phyloP scores from a whole-genome alignment of 2,329 filamentous ascomycete species.

The Fusarium globosum region DNA sequence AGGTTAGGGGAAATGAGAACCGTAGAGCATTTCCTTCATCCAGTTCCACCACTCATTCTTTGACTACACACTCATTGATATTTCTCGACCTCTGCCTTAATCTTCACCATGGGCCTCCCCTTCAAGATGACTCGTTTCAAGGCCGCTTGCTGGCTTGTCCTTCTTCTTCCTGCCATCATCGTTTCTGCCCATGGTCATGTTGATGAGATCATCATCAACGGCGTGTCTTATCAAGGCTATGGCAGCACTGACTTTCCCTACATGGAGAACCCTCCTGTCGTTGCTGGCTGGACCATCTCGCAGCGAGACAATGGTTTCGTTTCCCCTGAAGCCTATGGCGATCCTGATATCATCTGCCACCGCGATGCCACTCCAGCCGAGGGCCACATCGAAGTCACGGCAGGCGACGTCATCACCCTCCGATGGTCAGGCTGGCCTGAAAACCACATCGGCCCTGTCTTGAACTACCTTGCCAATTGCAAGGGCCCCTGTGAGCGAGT shows the following conservation, averaged over 20 bases:
- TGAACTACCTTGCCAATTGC: slow-evolving; percentile 59
- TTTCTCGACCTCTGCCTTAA: background rate
- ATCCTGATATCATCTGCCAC: slow-evolving; percentile 62
- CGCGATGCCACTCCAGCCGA: slow-evolving; percentile 53
- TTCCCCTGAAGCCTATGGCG: slow-evolving; percentile 56
- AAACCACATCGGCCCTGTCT: slow-evolving; percentile 59
- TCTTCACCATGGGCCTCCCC: slow-evolving; percentile 14
- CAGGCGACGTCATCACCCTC: slow-evolving; percentile 59
- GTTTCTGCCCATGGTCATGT: slow-evolving; percentile 56
- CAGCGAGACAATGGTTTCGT: slow-evolving; percentile 61
- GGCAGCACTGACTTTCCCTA: slow-evolving; percentile 52
- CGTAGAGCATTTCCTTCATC: background rate
- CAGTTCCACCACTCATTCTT: slow-evolving; percentile 5
- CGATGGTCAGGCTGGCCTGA: slow-evolving; percentile 63
- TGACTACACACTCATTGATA: slow-evolving; percentile 19
- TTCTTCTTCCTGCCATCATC: slow-evolving; percentile 14
- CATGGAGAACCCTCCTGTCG: slow-evolving; percentile 50
- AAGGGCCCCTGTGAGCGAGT: slow-evolving; percentile 55
- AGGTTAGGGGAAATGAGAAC: background rate
- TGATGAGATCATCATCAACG: slow-evolving; percentile 56
- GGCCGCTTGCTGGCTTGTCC: slow-evolving; percentile 14
- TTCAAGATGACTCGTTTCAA: slow-evolving; percentile 13
- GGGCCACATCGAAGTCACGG: slow-evolving; percentile 54
- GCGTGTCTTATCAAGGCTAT: slow-evolving; percentile 56
- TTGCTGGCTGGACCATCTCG: slow-evolving; percentile 55